Percentiles rank a stretch among this genome's conserved stretches.
These are phyloP conservation scores for Verticillium albo-atrum DNA, from an alignment of 2,329 filamentous ascomycete genomes.

Conservation along the genomic window DNA sequence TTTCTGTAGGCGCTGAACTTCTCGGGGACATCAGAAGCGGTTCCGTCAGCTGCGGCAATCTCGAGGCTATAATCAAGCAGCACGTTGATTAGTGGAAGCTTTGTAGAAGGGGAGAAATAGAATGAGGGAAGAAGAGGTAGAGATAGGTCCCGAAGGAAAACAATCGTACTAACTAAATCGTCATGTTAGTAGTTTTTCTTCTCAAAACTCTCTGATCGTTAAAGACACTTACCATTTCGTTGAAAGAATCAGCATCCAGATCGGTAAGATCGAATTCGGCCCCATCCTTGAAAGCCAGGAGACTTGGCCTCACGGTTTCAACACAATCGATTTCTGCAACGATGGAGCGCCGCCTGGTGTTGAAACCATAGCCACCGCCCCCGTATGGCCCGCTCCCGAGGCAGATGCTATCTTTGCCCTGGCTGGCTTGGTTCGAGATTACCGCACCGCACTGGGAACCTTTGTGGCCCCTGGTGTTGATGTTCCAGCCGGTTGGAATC, in stretches of 20 bases:
- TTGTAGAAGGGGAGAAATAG: not conserved
- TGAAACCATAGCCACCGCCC: not conserved
- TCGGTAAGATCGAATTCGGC: not conserved
- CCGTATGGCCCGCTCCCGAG: not conserved
- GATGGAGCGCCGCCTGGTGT: not conserved
- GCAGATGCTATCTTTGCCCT: not conserved
- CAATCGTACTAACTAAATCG: not conserved
- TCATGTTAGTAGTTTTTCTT: not conserved
- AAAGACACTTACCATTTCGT: not conserved
- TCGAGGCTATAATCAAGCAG: not conserved
- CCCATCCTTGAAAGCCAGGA: not conserved
- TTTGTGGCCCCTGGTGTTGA: not conserved
- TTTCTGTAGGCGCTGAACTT: not conserved
- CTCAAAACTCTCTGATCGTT: not conserved
- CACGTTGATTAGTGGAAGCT: not conserved
- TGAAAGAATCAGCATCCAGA: not conserved
- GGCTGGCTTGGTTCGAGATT: not conserved
- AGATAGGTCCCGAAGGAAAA: not conserved
- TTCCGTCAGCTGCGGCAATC: not conserved
- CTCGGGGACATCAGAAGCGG: not conserved
- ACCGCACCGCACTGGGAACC: not conserved
- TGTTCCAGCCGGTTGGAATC: not conserved
- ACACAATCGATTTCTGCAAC: not conserved
- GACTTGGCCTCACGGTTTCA: not conserved
- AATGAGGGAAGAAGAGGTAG: not conserved